Base-by-base conservation (phyloP, 306 rosid species). In the Cyclanthera cordifolia region DNA sequence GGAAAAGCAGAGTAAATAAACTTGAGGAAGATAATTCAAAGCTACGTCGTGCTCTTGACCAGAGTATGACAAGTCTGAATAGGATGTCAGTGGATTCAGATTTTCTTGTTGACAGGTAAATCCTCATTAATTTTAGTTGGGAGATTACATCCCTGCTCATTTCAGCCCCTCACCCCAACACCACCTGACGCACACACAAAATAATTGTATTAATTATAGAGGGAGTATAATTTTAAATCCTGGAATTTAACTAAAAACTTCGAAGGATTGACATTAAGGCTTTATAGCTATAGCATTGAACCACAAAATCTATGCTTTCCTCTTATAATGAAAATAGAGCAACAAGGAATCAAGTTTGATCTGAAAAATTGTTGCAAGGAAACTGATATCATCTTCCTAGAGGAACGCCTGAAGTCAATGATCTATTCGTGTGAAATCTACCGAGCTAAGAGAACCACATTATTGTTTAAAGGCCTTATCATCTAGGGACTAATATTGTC, bases 61-160 rank as follows among this genome's bases (percentile, higher is more conserved):
- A 87, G 75, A 87, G 94, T 77, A 93, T 93, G 96, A 93, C 96
- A 48, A 82, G 87, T 81, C 87, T 93, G 57, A 93, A 87, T 81
- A 87, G 98, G 81, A 93, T 93, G 98, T 93, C 98, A 12, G 70
- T 93, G 75, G 98, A 93, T 83, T 93, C 98, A 60, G 98, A 93
- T 88, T 93, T 58, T 77, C 93, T 93, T 58, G 98, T 93, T 73
- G 98, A 93, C 86, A 93, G 98, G 79, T 85, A 34, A 87, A 80
- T 79, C 91, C 87, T 85, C 87, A 56, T 89, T 76, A 5, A 34
- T 34, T 34, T 34, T 34, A 34, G 7, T 34, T 34, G 41, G 54
- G 70, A 24, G n/a, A 45, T 20, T 11, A 45, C 70, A 47, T 11
- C 70, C 39, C 17, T 13, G 15, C 39, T 23, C 16, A 21, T 25